Base-by-base conservation (phyloP, 306 rosid genomes). In the Vachellia collinsii region DNA sequence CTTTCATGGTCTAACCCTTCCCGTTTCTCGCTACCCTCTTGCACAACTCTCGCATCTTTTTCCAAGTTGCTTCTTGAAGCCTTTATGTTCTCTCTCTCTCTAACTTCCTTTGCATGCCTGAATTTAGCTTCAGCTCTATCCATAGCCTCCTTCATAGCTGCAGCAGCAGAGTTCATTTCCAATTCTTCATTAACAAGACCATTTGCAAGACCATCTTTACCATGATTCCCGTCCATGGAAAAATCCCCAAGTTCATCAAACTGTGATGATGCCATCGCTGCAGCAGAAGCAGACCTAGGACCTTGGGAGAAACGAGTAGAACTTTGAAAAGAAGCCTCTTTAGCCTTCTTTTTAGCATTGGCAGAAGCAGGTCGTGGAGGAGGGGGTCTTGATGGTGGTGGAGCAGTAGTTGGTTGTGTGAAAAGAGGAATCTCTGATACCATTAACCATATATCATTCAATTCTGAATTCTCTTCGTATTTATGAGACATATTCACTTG, bases 121-220 rank as follows among this genome's bases (percentile, higher is more conserved):
- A 96, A 93, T 88, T 93, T 90, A 51, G 98, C 98, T 88, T 96
- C 94, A 78, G 99, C 99, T 86, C 80, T 90, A 80, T 93, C 98
- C 99, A 96, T 92, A 67, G 98, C 97, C 85, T 96, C 99, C 87
- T 93, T 95, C 97, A 96, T 91, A 70, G 99, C 99, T 12, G 93
- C 99, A 72, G 98, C 98, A 71, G 89, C 99, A n/a, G 97, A 89
- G 88, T 96, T 93, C 92, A 82, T 92, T 87, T 89, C 98, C 65
- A 85, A 76, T 70, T 96, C 98, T 81, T 96, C 97, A 70, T 88
- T 88, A 29, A 87, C 81, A 85, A 86, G 83, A 78, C 92, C 91
- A 83, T 90, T 87, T 76, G 77, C 88, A 51, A 76, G 85, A 51
- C 83, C 97, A 77, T 87, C 88, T 86, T 85, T 85, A 75, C 77